Evolutionary conservation across 2,329 filamentous ascomycete species (phyloP).

Genomic region (Zymoseptoria brevis): DNA sequence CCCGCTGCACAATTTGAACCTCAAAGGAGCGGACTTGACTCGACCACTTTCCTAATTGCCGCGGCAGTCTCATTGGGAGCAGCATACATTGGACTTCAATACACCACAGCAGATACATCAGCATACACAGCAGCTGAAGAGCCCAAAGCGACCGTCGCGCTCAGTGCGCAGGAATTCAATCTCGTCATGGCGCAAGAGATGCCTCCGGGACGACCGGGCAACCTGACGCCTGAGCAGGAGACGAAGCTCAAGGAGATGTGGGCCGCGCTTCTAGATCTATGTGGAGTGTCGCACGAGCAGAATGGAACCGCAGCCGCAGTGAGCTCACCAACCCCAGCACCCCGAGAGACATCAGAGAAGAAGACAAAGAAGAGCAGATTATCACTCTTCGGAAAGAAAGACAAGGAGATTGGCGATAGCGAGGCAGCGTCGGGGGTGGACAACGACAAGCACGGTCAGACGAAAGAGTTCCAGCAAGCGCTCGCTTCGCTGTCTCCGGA

Average conservation of each 20-base stretch:
- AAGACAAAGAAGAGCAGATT: conserved; percentile 71
- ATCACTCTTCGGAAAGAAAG: conserved; percentile 59
- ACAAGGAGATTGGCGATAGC: conserved; percentile 34
- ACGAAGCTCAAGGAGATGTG: conserved; percentile 83
- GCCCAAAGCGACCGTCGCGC: conserved; percentile 5
- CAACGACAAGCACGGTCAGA: conserved; percentile 88
- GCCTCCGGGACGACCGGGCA: conserved; percentile 68
- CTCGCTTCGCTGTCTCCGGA: conserved; percentile 70
- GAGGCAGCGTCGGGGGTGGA: conserved; percentile 41
- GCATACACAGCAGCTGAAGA: neutral
- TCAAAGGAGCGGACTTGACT: conserved; percentile 13
- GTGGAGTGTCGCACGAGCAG: conserved; percentile 46
- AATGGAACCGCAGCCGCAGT: conserved; percentile 15
- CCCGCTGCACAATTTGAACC: conserved; percentile 2
- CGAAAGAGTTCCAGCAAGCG: conserved; percentile 75
- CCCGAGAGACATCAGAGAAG: conserved; percentile 31
- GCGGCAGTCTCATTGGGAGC: conserved; percentile 15
- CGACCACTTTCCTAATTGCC: conserved; percentile 17
- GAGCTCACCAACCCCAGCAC: conserved; percentile 19
- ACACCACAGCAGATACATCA: conserved; percentile 5
- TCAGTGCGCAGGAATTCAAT: conserved; percentile 9
- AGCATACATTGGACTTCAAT: conserved; percentile 17
- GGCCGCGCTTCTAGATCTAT: conserved; percentile 66
- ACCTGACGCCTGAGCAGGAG: conserved; percentile 82
- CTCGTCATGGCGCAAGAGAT: conserved; percentile 3